Evolutionary conservation across 2,329 filamentous ascomycete species (phyloP), one percentile per base, ranked within the genome.

Genomic region (Hypoxylon sp.): DNA sequence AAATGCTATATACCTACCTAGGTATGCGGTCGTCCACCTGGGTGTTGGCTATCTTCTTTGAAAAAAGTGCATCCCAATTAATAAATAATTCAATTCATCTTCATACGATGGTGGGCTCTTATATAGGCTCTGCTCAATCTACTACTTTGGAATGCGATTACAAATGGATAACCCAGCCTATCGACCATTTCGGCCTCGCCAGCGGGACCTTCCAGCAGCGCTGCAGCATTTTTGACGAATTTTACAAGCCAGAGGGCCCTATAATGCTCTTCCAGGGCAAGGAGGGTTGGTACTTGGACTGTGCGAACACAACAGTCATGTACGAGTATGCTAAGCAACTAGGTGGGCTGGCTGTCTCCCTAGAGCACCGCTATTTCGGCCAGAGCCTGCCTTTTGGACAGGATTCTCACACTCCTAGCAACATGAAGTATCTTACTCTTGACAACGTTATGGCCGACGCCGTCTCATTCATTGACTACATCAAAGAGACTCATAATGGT

Each of bases 381-480:
- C 39, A 62, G 19, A 62, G 58, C 50, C 58, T 62, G 2, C 58
- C 58, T 17, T 62, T 52, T 31, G 58, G 50, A 5, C 37, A 62
- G 5, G 8, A 26, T 1, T 62, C 50, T 5, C 58, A 62, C 29
- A 47, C 29, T 14, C 17, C 48, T 13, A 62, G 50, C 22, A 54
- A 37, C 31, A 48, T 62, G 58, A 47, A 62, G 31, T 62, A 48
- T 14, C 58, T 62, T 11, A 62, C 58, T 14, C 39, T 62, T 1
- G 58, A 62, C 42, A 62, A 62, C 42, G 50, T 62, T 37, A 62
- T 62, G 58, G 58, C 58, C 13, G 50, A 62, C 24, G 58, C 58
- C 19, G 58, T 54, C 11, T 54, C 50, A 13, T 62, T 62, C 39
- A 19, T 62, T 31, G 48, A 48, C 3, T 19, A 54, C 39, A 37